A percentile compares a stretch with the other conserved stretches of the same genome.
Conservation (phyloP, 805 yeast species). For the Suhomyces faveliae region DNA sequence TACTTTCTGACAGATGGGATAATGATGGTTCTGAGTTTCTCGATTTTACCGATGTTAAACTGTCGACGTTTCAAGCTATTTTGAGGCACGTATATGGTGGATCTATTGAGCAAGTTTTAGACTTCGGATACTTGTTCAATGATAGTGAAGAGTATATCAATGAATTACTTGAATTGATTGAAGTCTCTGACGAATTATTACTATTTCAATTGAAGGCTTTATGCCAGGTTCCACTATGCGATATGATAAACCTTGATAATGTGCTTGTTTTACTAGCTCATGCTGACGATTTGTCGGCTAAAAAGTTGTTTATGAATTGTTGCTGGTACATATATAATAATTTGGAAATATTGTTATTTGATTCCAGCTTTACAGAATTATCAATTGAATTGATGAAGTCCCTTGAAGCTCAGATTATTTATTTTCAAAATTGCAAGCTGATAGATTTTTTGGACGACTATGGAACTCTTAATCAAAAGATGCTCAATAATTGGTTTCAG, state of each 20-base stretch:
- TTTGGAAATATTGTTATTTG: slow-evolving; percentile 58
- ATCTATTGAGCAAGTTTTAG: slow-evolving; percentile 40
- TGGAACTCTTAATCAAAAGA: slow-evolving; percentile 15
- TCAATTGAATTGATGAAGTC: slow-evolving; percentile 23
- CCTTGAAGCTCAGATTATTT: slow-evolving; percentile 27
- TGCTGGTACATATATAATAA: slow-evolving; percentile 68
- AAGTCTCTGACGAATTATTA: slow-evolving; percentile 61
- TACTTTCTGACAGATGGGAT: slow-evolving; percentile 58
- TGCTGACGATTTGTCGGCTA: slow-evolving; percentile 51
- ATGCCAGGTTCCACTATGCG: slow-evolving; percentile 60
- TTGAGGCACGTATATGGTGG: slow-evolving; percentile 59
- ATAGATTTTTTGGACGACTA: slow-evolving; percentile 18
- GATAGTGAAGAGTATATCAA: slow-evolving; percentile 48
- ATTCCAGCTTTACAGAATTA: slow-evolving; percentile 29
- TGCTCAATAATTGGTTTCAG: slow-evolving; percentile 20
- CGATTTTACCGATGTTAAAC: slow-evolving; percentile 44
- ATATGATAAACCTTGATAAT: slow-evolving; percentile 57
- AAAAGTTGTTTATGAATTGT: slow-evolving; percentile 57
- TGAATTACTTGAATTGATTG: slow-evolving; percentile 55
- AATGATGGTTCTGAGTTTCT: slow-evolving; percentile 22
- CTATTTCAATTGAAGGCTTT: slow-evolving; percentile 56
- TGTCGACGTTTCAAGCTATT: slow-evolving; percentile 46
- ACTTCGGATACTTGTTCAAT: slow-evolving; percentile 20
- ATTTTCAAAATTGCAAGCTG: slow-evolving; percentile 28
- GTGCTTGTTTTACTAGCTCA: slow-evolving; percentile 55